A percentile compares a stretch with the other conserved stretches of the same genome.
Evolutionary conservation across 768 basidiomycete species (phyloP).

Genomic region (Boletellus ananiceps): DNA sequence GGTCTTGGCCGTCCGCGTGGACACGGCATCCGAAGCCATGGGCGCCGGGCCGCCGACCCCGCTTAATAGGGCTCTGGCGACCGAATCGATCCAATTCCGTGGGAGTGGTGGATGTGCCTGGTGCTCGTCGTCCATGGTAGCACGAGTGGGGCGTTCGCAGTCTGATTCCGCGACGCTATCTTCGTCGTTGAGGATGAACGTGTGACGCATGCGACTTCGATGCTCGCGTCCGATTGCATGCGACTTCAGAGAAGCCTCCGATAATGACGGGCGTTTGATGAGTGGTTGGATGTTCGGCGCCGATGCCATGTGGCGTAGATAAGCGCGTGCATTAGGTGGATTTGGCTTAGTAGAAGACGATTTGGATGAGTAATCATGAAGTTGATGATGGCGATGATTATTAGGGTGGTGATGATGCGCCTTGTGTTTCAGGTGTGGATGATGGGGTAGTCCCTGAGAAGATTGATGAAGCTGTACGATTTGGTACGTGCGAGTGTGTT

Average conservation of each 20-base stretch:
- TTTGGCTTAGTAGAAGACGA: conserved; percentile 18
- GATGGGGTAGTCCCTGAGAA: conserved; percentile 21
- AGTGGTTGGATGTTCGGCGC: conserved; percentile 41
- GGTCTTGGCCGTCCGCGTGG: conserved; percentile 17
- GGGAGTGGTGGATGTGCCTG: conserved; percentile 51
- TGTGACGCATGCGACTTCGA: conserved; percentile 30
- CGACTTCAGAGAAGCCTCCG: conserved; percentile 33
- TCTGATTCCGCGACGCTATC: conserved; percentile 22
- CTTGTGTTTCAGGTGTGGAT: conserved; percentile 16
- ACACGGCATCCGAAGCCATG: conserved; percentile 30
- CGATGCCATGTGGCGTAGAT: conserved; percentile 74
- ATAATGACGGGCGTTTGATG: conserved; percentile 29
- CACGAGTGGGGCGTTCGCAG: conserved; percentile 20
- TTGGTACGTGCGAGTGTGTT: conserved; percentile 8
- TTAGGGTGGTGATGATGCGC: conserved; percentile 21
- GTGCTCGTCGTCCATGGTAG: conserved; percentile 31
- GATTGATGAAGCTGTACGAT: conserved; percentile 20
- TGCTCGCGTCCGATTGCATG: conserved; percentile 18
- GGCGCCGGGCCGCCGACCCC: conserved; percentile 38
- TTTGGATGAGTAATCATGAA: conserved; percentile 25
- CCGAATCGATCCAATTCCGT: conserved; percentile 63
- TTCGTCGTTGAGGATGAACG: conserved; percentile 33
- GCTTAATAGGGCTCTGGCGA: conserved; percentile 61
- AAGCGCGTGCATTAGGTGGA: conserved; percentile 53
- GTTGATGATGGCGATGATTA: conserved; percentile 18